Conservation (phyloP, 2,329 filamentous ascomycete species). For the Nemania sp. region DNA sequence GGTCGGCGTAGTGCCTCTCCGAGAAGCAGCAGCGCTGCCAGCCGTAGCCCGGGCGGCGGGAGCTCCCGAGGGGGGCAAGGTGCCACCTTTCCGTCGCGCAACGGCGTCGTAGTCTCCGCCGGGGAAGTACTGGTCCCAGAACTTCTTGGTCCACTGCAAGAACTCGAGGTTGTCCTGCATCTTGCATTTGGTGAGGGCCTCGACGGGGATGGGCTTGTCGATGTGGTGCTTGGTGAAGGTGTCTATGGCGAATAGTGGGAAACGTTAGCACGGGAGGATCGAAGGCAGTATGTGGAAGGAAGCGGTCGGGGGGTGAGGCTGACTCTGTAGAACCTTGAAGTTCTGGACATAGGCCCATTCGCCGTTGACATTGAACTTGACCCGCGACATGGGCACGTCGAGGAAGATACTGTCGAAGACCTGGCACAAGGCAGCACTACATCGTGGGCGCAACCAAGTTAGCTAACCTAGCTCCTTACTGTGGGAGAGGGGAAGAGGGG, state of each 20-base stretch:
- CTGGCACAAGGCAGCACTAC: conserved; percentile 91
- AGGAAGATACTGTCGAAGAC: conserved; percentile 97
- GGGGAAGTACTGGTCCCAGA: conserved; percentile 98
- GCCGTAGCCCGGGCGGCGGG: conserved; percentile 45
- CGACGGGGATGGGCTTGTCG: conserved; percentile 88
- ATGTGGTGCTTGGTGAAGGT: conserved; percentile 83
- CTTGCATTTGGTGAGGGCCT: conserved; percentile 93
- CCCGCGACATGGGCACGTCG: conserved; percentile 91
- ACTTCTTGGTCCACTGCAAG: conserved; percentile 93
- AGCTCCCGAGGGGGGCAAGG: conserved; percentile 58
- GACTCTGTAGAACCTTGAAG: conserved; percentile 97
- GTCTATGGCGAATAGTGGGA: conserved; percentile 54
- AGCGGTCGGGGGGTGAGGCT: conserved; percentile 42
- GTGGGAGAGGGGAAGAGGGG: neutral
- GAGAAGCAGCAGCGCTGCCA: conserved; percentile 55
- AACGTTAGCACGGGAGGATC: conserved; percentile 6
- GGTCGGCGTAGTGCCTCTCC: conserved; percentile 66
- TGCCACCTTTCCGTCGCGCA: conserved; percentile 77
- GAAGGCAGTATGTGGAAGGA: neutral
- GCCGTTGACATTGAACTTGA: conserved; percentile 97
- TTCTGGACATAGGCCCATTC: conserved; percentile 99
- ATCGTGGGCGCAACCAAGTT: conserved; percentile 21
- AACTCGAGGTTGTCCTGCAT: conserved; percentile 99
- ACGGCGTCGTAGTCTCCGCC: conserved; percentile 96
- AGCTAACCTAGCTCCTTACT: conserved; percentile 20